Evolutionary conservation across 179 eudicot genomes (phyloP).

Genomic region (Patellifolia procumbens): DNA sequence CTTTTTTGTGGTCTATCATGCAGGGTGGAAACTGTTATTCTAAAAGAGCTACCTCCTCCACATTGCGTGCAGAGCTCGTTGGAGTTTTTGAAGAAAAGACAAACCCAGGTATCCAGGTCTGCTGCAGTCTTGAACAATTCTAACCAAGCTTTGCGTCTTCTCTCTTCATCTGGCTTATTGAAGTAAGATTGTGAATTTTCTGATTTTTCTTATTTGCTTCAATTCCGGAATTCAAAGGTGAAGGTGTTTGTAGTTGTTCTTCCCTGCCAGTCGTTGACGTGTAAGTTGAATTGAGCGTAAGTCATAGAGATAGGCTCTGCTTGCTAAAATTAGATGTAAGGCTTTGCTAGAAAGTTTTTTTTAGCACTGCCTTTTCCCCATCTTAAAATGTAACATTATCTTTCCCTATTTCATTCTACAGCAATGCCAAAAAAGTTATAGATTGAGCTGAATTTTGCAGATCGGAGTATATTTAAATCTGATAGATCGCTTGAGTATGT

Average conservation of each 20-base stretch:
- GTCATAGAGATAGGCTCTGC: not conserved
- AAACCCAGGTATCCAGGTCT: constrained; percentile 66
- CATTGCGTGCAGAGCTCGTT: constrained; percentile 69
- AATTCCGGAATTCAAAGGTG: not conserved
- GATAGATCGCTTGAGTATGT: no score
- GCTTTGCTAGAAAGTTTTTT: not conserved
- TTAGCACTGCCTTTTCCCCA: not conserved
- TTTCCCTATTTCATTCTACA: not conserved
- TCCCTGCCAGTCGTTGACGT: not conserved
- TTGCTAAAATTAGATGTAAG: not conserved
- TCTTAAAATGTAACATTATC: constrained; percentile 5
- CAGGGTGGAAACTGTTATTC: constrained; percentile 65
- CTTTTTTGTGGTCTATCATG: constrained; percentile 15
- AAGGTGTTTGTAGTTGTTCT: constrained; percentile 16
- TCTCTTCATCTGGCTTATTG: constrained; percentile 66
- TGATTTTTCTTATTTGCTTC: not conserved
- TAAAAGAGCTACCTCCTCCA: constrained; percentile 67
- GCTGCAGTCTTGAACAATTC: constrained; percentile 78
- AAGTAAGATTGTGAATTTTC: constrained; percentile 27
- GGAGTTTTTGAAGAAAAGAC: constrained; percentile 75
- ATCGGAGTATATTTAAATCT: no score
- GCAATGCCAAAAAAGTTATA: not conserved
- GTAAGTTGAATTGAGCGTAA: not conserved
- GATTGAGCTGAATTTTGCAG: not conserved
- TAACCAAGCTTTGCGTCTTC: constrained; percentile 74